Evolutionary conservation across 164 flowering plant genomes (phyloP), one percentile per base, ranked within the genome.

Genomic region (Protea cynaroides): DNA sequence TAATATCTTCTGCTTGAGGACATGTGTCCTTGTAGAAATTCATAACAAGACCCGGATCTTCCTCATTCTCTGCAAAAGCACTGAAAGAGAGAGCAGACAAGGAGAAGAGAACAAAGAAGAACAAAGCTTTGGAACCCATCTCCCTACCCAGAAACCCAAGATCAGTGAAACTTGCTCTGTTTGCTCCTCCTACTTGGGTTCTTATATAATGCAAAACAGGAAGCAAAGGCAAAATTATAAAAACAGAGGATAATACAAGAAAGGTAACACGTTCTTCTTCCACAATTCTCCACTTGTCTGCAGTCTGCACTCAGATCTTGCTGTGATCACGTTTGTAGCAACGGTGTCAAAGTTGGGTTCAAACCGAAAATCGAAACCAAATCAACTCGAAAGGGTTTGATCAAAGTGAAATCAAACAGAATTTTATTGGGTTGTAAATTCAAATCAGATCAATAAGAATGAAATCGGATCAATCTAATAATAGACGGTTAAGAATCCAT

Each of bases 1-100:
- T 85, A 58, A 93, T 81, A 1, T 93, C 98, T 71, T 93, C 98
- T 44, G 97, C 97, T 69, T 93, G 98, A 51, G 98, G 97, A 62
- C 98, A 93, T 8, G 86, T 54, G 56, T 90, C 97, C 78, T 79
- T 90, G 88, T 93, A 93, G 54, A 76, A 90, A 81, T 89, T 84
- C 92, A 89, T 85, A 1, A 81, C 76, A 62, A 93, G 89, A n/a
- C 97, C 95, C 24, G 81, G 77, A 56, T 81, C 79, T 61, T 79
- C 87, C 59, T 76, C 82, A 65, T 72, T 67, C 17, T 78, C 86
- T 62, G 90, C 85, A 59, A 71, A 71, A 60, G 81, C 81, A 13
- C 23, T 59, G 65, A 71, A 19, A 61, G 55, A 50, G 11, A 73
- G 25, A 60, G 79, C 77, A 7, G 76, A 69, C 69, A 84, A 55